Evolutionary conservation across 768 basidiomycete species (phyloP).

Genomic region (Tulasnella calospora): DNA sequence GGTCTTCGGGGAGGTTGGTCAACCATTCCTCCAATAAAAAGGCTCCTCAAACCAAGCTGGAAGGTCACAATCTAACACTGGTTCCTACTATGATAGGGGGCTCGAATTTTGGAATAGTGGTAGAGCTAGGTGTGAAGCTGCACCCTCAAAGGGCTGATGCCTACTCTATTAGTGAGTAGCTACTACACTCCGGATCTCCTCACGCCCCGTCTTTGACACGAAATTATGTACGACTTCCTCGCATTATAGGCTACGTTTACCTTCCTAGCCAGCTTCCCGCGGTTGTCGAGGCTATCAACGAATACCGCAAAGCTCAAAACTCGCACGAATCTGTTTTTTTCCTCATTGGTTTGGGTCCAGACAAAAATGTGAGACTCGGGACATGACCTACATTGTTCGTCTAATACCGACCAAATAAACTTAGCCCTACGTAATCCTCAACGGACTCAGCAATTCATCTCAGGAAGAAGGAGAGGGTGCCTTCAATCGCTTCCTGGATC

Average conservation of each 20-base stretch:
- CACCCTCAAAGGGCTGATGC: constrained; percentile 15
- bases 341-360: not conserved
- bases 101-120: constrained; percentile 23
- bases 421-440: constrained; percentile 5
- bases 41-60: too few species aligned
- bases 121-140: constrained; percentile 15
- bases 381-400: not conserved
- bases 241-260: not conserved
- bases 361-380: not conserved
- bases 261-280: constrained; percentile 5
- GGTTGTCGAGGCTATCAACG: not conserved
- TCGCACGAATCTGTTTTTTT: not conserved
- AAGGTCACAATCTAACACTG: not conserved
- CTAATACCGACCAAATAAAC: not conserved
- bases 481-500: not conserved
- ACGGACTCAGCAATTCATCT: not conserved
- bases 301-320: constrained; percentile 3
- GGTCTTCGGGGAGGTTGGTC: constrained; percentile 14
- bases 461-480: constrained; percentile 8
- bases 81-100: not conserved
- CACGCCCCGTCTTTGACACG: not conserved
- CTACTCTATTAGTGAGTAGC: not conserved
- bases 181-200: too few species aligned
- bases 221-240: too few species aligned
- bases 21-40: too few species aligned